Base-by-base conservation (phyloP, 495 filamentous ascomycete genomes). In the Symbiotaphrina buchneri region DNA sequence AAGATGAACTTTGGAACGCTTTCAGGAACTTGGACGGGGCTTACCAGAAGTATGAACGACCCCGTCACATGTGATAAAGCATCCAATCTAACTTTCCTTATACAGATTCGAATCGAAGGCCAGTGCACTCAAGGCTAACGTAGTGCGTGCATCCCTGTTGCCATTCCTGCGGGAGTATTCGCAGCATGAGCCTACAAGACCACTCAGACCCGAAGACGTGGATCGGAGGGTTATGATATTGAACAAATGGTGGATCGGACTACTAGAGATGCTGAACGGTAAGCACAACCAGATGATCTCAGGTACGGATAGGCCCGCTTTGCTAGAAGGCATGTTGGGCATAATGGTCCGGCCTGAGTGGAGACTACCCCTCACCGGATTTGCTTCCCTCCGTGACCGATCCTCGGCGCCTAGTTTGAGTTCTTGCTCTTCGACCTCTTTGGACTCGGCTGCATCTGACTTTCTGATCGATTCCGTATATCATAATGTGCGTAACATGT, bases 281-380 rank as follows among this genome's bases (percentile, higher is more conserved):
- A 68, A 61, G 38, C 57, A 76, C 39, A 70, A 72, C 37, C 63
- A 74, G 41, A 68, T 68, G 5, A 66, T 90, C 23, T 66, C 79
- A 28, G 71, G 72, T 13, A 72, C 75, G 26, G 71, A 92, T 52
- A 57, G 85, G 30, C 84, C 84, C 1, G 65, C 69, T 0, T 68
- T 91, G 28, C 59, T 94, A 15, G 87, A 94, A 42, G 77, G 74
- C 11, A 62, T 81, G 25, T 62, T 72, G 22, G 72, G 71, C 17
- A 71, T 97, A 35, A 92, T 97, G 84, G 77, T 71, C 45, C 68
- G 87, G 25, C 74, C 79, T 0, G 87, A 97, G 58, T 97, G 87
- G 87, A 66, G 79, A 27, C 53, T 74, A 16, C 58, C 78, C 5
- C 67, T 69, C 21, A 73, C 69, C 26, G 63, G 63, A 13, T 72